These are phyloP conservation scores for Dryas alaskensis DNA, from an alignment of 306 rosid genomes.

Conservation along the genomic window DNA sequence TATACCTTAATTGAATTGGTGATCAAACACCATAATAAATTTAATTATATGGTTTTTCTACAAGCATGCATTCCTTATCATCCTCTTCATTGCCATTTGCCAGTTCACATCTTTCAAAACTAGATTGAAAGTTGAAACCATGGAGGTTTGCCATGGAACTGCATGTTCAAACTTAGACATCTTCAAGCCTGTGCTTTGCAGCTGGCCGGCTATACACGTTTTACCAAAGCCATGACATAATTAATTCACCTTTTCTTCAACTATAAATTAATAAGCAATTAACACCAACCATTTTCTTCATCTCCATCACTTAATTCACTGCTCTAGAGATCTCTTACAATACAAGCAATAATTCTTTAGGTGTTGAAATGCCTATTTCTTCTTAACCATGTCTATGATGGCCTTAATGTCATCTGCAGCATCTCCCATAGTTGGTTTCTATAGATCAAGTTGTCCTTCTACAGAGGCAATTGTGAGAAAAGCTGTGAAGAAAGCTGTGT, in stretches of 20 bases:
- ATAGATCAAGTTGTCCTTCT: slow-evolving; percentile 26
- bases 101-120: background rate
- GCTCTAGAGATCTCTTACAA: too few relatives aligned
- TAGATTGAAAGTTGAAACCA: background rate
- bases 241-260: background rate
- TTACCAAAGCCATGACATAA: background rate
- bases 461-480: slow-evolving; percentile 34
- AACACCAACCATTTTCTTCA: background rate
- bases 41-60: too few relatives aligned
- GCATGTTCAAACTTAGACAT: slow-evolving; percentile 20
- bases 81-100: slow-evolving; percentile 6
- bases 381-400: background rate
- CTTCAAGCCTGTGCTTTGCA: background rate
- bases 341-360: background rate
- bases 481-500: slow-evolving; percentile 32
- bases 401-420: slow-evolving; percentile 12
- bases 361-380: slow-evolving; percentile 7
- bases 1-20: background rate
- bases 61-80: background rate
- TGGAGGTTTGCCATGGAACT: background rate
- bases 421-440: slow-evolving; percentile 29
- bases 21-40: background rate
- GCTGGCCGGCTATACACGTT: background rate
- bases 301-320: background rate
- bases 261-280: slow-evolving; percentile 10